Base-by-base conservation (phyloP, 176 grass and related monocot species). In the Carex cristatella region DNA sequence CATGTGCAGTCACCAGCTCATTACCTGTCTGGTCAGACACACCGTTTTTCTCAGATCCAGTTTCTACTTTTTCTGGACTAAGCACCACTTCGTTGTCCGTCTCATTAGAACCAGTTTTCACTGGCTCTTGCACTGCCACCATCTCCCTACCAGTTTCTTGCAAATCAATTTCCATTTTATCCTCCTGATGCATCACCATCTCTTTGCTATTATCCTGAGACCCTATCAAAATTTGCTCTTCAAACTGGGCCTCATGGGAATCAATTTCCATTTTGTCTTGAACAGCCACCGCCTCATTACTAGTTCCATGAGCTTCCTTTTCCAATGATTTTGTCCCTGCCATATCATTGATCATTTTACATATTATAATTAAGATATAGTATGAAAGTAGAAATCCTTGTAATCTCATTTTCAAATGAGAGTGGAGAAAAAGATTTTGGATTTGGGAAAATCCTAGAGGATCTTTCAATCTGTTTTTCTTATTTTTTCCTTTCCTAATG, bases 241-340 rank as follows among this genome's bases (percentile, higher is more conserved):
- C 3, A 83, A 66, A 40, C 23, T 49, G 6, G 31, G 40, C 19
- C 40, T 65, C 80, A 83, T 51, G 19, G 46, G 61, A 46, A 83
- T 65, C 80, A 46, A 51, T 67, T 67, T 83, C 80, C 80, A 83
- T 49, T 68, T 83, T 82, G 60, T 82, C 80, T 66, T 61, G 31
- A 65, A 66, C 80, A 27, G 60, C 13, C 19, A 16, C 61, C 15
- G 8, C 37, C 44, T 82, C 80, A 54, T 19, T 82, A 82, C 37
- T 27, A 67, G 33, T 27, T 30, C 14, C 61, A 18, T 13, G 12
- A 82, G 80, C 40, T 65, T 82, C 80, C 5, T 65, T 82, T 65
- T 82, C 61, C 10, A 32, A 27, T 8, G 80, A 65, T 48, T 49
- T 61, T 28, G 30, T 42, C n/a, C 6, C 80, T 67, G 28, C 7